A percentile compares a stretch with the other conserved stretches of the same genome.
phyloP scores from a whole-genome alignment of 371 early-diverging fungal species.

The Mucor velutinosus region DNA sequence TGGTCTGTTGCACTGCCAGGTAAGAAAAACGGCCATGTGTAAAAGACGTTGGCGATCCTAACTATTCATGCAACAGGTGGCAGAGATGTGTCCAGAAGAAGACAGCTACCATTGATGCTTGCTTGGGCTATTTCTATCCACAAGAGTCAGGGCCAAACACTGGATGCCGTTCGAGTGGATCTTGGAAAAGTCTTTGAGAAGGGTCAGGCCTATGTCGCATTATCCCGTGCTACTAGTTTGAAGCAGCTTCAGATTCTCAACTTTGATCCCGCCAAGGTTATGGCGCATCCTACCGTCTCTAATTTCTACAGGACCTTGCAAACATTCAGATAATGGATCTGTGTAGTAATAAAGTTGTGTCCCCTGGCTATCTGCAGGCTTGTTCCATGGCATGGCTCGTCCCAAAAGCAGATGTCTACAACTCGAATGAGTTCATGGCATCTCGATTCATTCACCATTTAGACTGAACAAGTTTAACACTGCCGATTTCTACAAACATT shows the following conservation, averaged over 20 bases:
- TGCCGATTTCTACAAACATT: too few relatives aligned
- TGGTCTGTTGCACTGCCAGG: constrained; percentile 66
- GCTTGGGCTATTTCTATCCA: constrained; percentile 81
- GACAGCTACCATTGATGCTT: constrained; percentile 71
- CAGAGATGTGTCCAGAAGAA: constrained; percentile 22
- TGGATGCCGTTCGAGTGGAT: constrained; percentile 81
- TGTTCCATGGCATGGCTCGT: too few relatives aligned
- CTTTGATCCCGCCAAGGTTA: constrained; percentile 72
- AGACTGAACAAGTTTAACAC: too few relatives aligned
- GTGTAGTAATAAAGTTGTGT: too few relatives aligned
- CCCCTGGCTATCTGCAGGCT: too few relatives aligned
- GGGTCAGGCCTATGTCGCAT: constrained; percentile 92
- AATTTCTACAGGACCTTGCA: constrained; percentile 54
- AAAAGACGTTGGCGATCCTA: too few relatives aligned
- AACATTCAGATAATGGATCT: not conserved
- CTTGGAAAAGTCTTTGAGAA: constrained; percentile 77
- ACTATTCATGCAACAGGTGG: constrained; percentile 17
- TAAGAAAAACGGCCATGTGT: constrained; percentile 1
- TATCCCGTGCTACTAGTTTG: constrained; percentile 75
- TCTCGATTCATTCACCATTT: too few relatives aligned
- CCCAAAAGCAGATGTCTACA: too few relatives aligned
- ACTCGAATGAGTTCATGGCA: too few relatives aligned
- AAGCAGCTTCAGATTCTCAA: constrained; percentile 73
- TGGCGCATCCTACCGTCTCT: constrained; percentile 74
- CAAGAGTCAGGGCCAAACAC: constrained; percentile 91